Conservation (phyloP, 179 eudicot species). For the Heliamphora pulchella region DNA sequence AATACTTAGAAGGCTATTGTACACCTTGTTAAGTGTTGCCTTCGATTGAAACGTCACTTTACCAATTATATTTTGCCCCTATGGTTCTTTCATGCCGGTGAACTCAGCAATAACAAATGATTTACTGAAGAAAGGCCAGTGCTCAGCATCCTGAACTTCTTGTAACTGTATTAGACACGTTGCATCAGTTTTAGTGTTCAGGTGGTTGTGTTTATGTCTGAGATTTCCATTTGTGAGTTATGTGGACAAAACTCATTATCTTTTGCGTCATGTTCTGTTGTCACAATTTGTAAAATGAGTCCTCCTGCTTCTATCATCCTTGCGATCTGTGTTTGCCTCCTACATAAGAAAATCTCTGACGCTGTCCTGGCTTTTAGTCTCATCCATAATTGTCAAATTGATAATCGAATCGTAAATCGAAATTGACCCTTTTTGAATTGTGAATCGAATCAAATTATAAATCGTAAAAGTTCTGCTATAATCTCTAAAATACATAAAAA, state of each 20-base stretch:
- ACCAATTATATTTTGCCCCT: too few species aligned
- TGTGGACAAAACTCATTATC: background rate
- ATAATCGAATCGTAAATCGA: too few species aligned
- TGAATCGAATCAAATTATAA: too few species aligned
- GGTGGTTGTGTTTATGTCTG: background rate
- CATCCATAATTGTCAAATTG: too few species aligned
- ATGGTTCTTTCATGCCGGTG: background rate
- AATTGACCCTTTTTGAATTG: too few species aligned
- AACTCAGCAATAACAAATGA: too few species aligned
- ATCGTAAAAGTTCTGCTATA: too few species aligned
- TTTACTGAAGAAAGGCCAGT: background rate
- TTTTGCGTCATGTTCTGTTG: background rate
- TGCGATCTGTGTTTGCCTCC: background rate
- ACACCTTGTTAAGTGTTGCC: background rate
- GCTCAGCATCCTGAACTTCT: background rate
- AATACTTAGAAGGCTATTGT: background rate
- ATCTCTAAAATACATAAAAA: too few species aligned
- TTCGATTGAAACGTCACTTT: too few species aligned
- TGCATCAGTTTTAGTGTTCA: background rate
- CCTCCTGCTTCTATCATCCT: background rate
- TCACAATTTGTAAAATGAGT: too few species aligned
- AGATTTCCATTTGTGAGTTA: too few species aligned
- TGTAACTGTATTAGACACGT: background rate
- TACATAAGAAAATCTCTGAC: background rate
- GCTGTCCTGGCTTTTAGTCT: background rate